Evolutionary conservation across 1,139 yeast species (phyloP), one percentile per base, ranked within the genome.

Genomic region (Arxiozyma telluris): DNA sequence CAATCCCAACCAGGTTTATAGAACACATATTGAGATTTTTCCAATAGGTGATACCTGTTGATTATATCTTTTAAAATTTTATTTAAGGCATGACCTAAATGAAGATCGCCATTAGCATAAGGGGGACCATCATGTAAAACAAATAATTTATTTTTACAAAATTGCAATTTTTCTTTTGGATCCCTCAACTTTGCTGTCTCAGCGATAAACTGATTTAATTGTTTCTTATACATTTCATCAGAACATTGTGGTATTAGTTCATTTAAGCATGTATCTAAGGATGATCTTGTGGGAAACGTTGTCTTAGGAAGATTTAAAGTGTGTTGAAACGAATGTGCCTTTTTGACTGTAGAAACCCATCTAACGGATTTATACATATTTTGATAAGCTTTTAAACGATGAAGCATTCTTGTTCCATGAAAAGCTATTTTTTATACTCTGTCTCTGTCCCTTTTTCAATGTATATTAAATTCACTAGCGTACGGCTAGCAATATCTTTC

Each of bases 1-100:
- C 98, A 93, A 68, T 93, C 99, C 98, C 98, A 93, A 0, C 99
- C 99, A 0, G 98, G 97, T 49, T 78, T 77, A 65, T 88, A 93
- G 54, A 78, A 74, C 6, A 93, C 80, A 49, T 76, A 75, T 57
- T 80, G 78, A 25, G 90, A 86, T 47, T 75, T 71, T 50, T 85
- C 69, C 44, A 91, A 72, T 45, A 91, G 72, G 64, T 88, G 83
- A 62, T 76, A 84, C 52, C 99, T 74, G 59, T 82, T 82, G 53
- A 91, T 81, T 52, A 93, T 82, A 70, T 93, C 99, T 68, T 93
- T 93, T 54, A 89, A 71, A 25, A 90, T 80, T 65, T 93, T 93
- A 71, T 93, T 93, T 64, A 93, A 71, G 0, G 98, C 91, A 71
- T 93, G 99, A 1, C 99, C 99, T 57, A 91, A 71, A 67, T 93